Evolutionary conservation across 257 asterid genomes (phyloP), one percentile per base, ranked within the genome.

Genomic region (Penstemon davidsonii): DNA sequence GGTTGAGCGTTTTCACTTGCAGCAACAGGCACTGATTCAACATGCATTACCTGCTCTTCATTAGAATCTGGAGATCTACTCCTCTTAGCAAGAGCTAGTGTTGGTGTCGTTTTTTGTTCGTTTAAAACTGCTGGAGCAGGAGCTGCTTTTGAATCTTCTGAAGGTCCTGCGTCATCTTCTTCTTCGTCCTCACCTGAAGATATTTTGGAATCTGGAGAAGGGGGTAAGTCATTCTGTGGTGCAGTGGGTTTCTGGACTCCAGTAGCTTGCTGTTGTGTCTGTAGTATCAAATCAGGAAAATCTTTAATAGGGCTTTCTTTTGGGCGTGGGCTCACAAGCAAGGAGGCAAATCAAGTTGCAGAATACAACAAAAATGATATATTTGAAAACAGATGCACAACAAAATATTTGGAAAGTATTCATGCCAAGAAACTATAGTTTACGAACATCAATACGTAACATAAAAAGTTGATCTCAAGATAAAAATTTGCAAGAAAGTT

Each of bases 21-120:
- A 63, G 75, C 64, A 43, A 72, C 47, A 66, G 88, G 66, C 38
- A 25, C 85, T 7, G 80, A 70, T 64, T 77, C 85, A 53, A 72
- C 76, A 79, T 81, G 73, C 87, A 71, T 66, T 44, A 60, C 78
- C 66, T 81, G 75, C 53, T 36, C 81, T 55, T 87, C 80, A 6
- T 50, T 75, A 62, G 88, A 67, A 25, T 36, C 61, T 4, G 80
- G 67, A 69, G 82, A 67, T 74, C 73, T 79, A 42, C 53, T 55
- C 53, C 72, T 78, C 70, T 75, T 84, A 0, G 69, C 42, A 51
- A 75, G 60, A 9, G 85, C 40, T 50, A 7, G 75, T 39, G 80
- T 36, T 39, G 85, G 83, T n/a, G 82, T 72, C 59, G 81, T 15
- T 78, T 80, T 90, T 60, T 66, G 88, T 54, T 86, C 87, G n/a